Evolutionary conservation across 2,329 filamentous ascomycete genomes (phyloP).

Genomic region (Cercospora sp.): DNA sequence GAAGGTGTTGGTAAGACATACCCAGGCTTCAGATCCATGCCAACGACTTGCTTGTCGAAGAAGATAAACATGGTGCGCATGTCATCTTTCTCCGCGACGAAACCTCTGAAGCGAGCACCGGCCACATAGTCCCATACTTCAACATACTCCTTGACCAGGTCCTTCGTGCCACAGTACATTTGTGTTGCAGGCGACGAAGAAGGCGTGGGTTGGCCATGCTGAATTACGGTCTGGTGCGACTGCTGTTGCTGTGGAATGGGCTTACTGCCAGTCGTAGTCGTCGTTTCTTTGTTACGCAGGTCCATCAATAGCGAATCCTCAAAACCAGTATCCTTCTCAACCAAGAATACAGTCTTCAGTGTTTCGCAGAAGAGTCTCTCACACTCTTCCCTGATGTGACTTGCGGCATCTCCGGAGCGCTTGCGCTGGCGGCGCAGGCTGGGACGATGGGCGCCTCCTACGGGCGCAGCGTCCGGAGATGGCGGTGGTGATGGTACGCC

Average conservation of each 20-base stretch:
- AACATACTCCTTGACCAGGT: constrained; percentile 62
- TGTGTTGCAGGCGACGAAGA: constrained; percentile 40
- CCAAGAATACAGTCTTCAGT: constrained; percentile 90
- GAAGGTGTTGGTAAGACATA: constrained; percentile 51
- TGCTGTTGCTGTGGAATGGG: constrained; percentile 27
- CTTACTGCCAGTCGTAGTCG: constrained; percentile 19
- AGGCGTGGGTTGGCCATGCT: constrained; percentile 40
- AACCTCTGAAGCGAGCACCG: constrained; percentile 82
- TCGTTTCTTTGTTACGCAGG: constrained; percentile 54
- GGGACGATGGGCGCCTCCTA: constrained; percentile 26
- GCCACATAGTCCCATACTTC: constrained; percentile 87
- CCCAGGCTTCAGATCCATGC: constrained; percentile 82
- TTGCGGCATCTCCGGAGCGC: constrained; percentile 82
- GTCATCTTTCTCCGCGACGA: constrained; percentile 69
- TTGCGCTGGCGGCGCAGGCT: constrained; percentile 32
- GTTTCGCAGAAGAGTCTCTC: constrained; percentile 99
- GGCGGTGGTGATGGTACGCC: constrained; percentile 76
- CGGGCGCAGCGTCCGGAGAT: constrained; percentile 63
- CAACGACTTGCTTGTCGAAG: constrained; percentile 73
- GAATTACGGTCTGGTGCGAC: constrained; percentile 25
- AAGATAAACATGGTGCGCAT: constrained; percentile 83
- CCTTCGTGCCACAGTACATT: constrained; percentile 26
- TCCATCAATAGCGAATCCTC: constrained; percentile 84
- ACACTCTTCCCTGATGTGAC: constrained; percentile 98
- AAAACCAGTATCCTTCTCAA: constrained; percentile 79